Evolutionary conservation across 2,329 filamentous ascomycete genomes (phyloP).

Genomic region (Eutypa lata): DNA sequence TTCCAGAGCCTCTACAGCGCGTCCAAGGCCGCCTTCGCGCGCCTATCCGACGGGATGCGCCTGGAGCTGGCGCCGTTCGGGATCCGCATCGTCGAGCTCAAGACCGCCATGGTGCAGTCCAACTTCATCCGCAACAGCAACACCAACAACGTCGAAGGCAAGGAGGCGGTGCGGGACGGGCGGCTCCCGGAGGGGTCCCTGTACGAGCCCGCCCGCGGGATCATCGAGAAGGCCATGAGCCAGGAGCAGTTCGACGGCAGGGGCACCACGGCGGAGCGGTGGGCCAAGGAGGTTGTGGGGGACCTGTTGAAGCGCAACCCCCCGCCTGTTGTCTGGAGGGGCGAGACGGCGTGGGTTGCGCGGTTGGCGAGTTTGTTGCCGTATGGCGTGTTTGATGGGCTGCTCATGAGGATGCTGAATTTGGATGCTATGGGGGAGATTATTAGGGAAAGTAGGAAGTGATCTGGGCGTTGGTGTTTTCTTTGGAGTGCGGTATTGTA

Average conservation of each 20-base stretch:
- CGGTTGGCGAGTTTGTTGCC: constrained; percentile 10
- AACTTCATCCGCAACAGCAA: constrained; percentile 18
- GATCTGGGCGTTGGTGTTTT: neutral
- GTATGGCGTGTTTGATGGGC: constrained; percentile 8
- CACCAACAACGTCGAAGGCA: constrained; percentile 16
- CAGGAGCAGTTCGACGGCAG: constrained; percentile 3
- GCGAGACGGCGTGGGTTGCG: constrained; percentile 3
- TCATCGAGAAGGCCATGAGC: constrained; percentile 2
- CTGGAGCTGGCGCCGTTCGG: constrained; percentile 44
- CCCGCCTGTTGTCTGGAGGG: constrained; percentile 8
- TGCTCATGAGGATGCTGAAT: constrained; percentile 10
- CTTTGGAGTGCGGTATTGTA: no score
- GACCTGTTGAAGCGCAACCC: constrained; percentile 8
- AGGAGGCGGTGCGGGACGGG: neutral
- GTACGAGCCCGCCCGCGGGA: constrained; percentile 9
- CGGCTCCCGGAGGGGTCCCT: constrained; percentile 11
- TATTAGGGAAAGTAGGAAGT: constrained; percentile 3
- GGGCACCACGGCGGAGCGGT: constrained; percentile 11
- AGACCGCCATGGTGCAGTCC: constrained; percentile 31
- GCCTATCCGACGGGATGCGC: constrained; percentile 40
- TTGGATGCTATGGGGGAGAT: constrained; percentile 11
- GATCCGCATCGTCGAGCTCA: constrained; percentile 36
- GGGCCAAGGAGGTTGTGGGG: constrained; percentile 10
- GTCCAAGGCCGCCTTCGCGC: constrained; percentile 44
- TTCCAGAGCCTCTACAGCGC: constrained; percentile 20